These are phyloP conservation scores for Margaritispora aquatica DNA, from an alignment of 495 filamentous ascomycete genomes.

Conservation along the genomic window DNA sequence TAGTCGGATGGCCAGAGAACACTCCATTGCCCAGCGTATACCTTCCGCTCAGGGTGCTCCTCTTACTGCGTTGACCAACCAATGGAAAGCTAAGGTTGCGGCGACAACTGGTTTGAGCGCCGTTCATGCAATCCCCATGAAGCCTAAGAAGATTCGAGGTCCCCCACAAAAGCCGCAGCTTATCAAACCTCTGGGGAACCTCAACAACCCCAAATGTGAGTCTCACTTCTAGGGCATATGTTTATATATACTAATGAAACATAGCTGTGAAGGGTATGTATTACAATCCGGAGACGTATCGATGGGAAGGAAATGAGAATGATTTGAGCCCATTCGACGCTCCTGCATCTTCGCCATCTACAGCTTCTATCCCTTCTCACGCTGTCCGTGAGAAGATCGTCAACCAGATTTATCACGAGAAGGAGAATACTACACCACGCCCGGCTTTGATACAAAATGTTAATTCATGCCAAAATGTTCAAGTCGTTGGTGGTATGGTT, in stretches of 20 bases:
- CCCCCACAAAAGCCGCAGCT: slow-evolving; percentile 59
- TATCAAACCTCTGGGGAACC: slow-evolving; percentile 63
- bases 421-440: slow-evolving; percentile 56
- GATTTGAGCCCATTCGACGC: slow-evolving; percentile 68
- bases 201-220: slow-evolving; percentile 63
- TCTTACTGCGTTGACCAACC: slow-evolving; percentile 60
- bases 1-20: slow-evolving; percentile 83
- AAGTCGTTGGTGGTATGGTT: slow-evolving; percentile 91
- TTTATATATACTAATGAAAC: background rate
- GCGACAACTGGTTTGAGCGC: slow-evolving; percentile 40
- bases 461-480: slow-evolving; percentile 65
- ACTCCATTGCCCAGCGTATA: slow-evolving; percentile 59
- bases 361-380: slow-evolving; percentile 37
- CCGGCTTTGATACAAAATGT: slow-evolving; percentile 94
- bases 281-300: slow-evolving; percentile 77
- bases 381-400: slow-evolving; percentile 31
- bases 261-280: slow-evolving; percentile 88
- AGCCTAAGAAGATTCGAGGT: slow-evolving; percentile 53
- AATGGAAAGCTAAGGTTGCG: slow-evolving; percentile 72
- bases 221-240: slow-evolving; percentile 12
- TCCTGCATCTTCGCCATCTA: slow-evolving; percentile 35
- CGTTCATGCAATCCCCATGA: slow-evolving; percentile 28
- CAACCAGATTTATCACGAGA: slow-evolving; percentile 31
- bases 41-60: slow-evolving; percentile 40
- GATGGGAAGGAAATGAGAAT: slow-evolving; percentile 97